A percentile compares a stretch with the other conserved stretches of the same genome.
phyloP scores from a whole-genome alignment of 495 filamentous ascomycete genomes.

The Halenospora varia region DNA sequence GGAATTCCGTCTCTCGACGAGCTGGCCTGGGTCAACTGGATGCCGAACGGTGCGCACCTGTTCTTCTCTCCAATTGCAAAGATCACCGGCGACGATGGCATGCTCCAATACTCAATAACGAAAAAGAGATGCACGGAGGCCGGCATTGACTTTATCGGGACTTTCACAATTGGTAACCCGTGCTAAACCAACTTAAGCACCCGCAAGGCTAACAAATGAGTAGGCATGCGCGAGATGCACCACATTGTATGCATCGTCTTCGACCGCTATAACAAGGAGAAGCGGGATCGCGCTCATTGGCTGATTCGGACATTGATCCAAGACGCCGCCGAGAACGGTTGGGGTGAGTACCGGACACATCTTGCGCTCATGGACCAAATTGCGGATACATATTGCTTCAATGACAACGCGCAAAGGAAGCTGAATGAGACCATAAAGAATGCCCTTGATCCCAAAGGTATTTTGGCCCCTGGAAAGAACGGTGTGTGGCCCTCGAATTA shows the following conservation, averaged over 20 bases:
- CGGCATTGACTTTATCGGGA: conserved; percentile 49
- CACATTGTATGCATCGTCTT: conserved; percentile 47
- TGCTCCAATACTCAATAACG: conserved; percentile 40
- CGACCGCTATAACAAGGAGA: conserved; percentile 32
- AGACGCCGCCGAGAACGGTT: conserved; percentile 39
- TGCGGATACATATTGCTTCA: conserved; percentile 46
- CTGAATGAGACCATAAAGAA: conserved; percentile 51
- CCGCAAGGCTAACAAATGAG: conserved; percentile 14
- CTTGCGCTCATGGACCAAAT: conserved; percentile 48
- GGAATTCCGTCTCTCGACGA: conserved; percentile 48
- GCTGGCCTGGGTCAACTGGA: conserved; percentile 52
- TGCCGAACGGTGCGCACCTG: conserved; percentile 51
- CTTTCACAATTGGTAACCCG: conserved; percentile 40
- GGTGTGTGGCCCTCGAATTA: conserved; percentile 40
- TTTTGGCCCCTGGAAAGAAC: conserved; percentile 44
- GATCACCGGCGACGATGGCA: conserved; percentile 47
- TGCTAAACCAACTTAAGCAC: conserved; percentile 43
- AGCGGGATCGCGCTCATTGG: conserved; percentile 30
- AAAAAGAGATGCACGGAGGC: conserved; percentile 31
- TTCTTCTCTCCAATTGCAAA: conserved; percentile 52
- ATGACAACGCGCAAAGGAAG: conserved; percentile 42
- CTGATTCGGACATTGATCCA: conserved; percentile 41
- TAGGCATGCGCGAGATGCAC: neutral
- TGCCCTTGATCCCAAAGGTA: conserved; percentile 46
- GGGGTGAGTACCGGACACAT: conserved; percentile 50